Evolutionary conservation across 192 early-diverging fungal genomes (phyloP).

Genomic region (Radiomyces spectabilis): DNA sequence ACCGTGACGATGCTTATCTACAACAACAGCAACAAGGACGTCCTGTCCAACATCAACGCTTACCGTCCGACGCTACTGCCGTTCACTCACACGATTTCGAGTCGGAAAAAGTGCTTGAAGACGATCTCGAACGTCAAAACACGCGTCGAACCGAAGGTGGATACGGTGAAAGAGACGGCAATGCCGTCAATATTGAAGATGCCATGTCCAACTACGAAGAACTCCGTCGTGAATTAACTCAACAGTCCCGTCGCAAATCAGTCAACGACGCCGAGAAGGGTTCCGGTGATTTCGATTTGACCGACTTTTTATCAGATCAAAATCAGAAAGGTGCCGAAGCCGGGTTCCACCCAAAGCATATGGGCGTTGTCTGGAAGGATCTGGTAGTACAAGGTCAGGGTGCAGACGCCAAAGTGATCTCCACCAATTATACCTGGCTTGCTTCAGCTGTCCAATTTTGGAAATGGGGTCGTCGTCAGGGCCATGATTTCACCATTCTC

Average conservation of each 20-base stretch:
- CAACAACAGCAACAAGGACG: too few species aligned
- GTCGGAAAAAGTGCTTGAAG: not conserved
- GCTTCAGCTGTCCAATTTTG: slow-evolving; percentile 7
- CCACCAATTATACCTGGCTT: slow-evolving; percentile 12
- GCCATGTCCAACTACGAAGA: slow-evolving; percentile 18
- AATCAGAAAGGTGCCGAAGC: slow-evolving; percentile 14
- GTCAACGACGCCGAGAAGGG: slow-evolving; percentile 12
- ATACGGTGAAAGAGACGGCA: slow-evolving; percentile 21
- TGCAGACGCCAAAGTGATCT: slow-evolving; percentile 29
- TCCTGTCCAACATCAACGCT: not conserved
- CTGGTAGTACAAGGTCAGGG: slow-evolving; percentile 29
- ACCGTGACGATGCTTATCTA: slow-evolving; percentile 4
- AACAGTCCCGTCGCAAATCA: slow-evolving; percentile 15
- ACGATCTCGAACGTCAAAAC: not conserved
- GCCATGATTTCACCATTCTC: slow-evolving; percentile 44
- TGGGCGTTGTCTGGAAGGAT: slow-evolving; percentile 38
- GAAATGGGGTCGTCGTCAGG: slow-evolving; percentile 15
- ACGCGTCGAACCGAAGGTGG: slow-evolving; percentile 8
- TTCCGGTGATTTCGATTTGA: slow-evolving; percentile 33
- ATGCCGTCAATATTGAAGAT: slow-evolving; percentile 20
- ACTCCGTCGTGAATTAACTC: slow-evolving; percentile 13
- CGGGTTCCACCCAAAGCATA: slow-evolving; percentile 34
- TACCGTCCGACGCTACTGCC: not conserved
- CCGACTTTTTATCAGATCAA: slow-evolving; percentile 24
- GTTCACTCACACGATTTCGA: not conserved